A percentile compares a stretch with the other conserved stretches of the same genome.
These are phyloP conservation scores for Trypanosoma scelopori DNA, from an alignment of 208 protist genomes.

Conservation along the genomic window DNA sequence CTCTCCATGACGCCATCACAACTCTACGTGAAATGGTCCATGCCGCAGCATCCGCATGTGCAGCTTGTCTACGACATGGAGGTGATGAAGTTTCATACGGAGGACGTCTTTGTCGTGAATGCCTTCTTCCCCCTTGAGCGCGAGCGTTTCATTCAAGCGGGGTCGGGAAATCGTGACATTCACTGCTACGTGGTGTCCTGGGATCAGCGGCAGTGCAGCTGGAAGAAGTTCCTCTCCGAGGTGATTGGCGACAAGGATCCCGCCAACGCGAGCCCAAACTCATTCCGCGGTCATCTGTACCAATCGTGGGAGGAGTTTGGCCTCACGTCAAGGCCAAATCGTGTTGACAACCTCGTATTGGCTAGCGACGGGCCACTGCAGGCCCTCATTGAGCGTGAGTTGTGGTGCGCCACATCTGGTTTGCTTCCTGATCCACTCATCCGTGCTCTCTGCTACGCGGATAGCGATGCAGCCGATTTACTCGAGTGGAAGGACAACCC, in stretches of 20 bases:
- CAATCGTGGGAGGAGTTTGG: slow-evolving; percentile 38
- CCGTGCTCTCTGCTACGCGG: slow-evolving; percentile 29
- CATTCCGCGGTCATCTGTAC: slow-evolving; percentile 53
- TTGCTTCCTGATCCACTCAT: slow-evolving; percentile 40
- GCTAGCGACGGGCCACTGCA: slow-evolving; percentile 52
- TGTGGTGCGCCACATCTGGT: slow-evolving; percentile 31
- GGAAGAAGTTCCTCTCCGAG: slow-evolving; percentile 39
- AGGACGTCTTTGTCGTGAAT: slow-evolving; percentile 41
- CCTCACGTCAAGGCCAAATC: slow-evolving; percentile 37
- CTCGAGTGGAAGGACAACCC: slow-evolving; percentile 43
- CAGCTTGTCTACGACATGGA: slow-evolving; percentile 33
- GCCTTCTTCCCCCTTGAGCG: slow-evolving; percentile 30
- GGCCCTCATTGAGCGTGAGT: slow-evolving; percentile 39
- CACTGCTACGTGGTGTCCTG: slow-evolving; percentile 45
- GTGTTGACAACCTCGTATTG: slow-evolving; percentile 59
- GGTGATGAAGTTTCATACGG: slow-evolving; percentile 30
- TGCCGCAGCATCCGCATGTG: slow-evolving; percentile 24
- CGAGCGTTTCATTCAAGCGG: slow-evolving; percentile 27
- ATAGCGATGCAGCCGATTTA: slow-evolving; percentile 29
- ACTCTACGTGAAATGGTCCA: slow-evolving; percentile 37
- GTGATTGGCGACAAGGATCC: slow-evolving; percentile 64
- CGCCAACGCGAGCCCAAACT: slow-evolving; percentile 28
- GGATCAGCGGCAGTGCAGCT: slow-evolving; percentile 52
- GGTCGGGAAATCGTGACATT: slow-evolving; percentile 11
- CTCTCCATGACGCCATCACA: slow-evolving; percentile 37